phyloP scores from a whole-genome alignment of 768 basidiomycete species.

The Leccinum arenicola region DNA sequence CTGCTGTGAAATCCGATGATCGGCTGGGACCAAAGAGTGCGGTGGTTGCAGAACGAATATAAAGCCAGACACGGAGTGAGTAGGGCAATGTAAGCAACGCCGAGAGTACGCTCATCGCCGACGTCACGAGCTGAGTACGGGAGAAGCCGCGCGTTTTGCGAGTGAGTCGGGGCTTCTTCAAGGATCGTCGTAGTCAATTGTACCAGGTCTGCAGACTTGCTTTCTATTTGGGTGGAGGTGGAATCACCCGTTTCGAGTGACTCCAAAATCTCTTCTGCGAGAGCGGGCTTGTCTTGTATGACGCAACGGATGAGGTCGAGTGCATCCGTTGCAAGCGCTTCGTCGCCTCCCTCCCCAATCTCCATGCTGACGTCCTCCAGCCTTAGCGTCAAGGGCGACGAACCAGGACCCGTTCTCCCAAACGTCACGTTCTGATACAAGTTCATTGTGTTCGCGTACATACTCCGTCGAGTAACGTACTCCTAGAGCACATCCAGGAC shows the following conservation, averaged over 20 bases:
- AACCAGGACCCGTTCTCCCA: conserved; percentile 39
- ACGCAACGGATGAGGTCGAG: conserved; percentile 79
- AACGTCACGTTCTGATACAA: conserved; percentile 54
- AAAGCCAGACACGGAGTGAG: conserved; percentile 86
- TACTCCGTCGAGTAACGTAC: conserved; percentile 60
- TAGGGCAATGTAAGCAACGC: conserved; percentile 74
- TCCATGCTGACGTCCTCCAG: conserved; percentile 76
- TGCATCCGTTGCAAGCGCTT: conserved; percentile 63
- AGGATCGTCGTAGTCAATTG: conserved; percentile 79
- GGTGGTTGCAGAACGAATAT: conserved; percentile 72
- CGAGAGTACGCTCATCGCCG: conserved; percentile 78
- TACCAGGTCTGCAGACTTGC: conserved; percentile 66
- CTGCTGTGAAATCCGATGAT: conserved; percentile 52
- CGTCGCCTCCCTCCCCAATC: conserved; percentile 56
- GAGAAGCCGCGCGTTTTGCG: conserved; percentile 41
- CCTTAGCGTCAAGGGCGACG: conserved; percentile 42
- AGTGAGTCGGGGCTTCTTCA: conserved; percentile 67
- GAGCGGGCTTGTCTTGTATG: conserved; percentile 63
- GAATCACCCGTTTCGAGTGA: conserved; percentile 47
- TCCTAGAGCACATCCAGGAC: conserved; percentile 78
- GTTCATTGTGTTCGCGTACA: conserved; percentile 38
- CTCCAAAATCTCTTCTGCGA: conserved; percentile 65
- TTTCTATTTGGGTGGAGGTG: conserved; percentile 41
- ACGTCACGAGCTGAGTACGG: conserved; percentile 66
- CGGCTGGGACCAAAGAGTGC: conserved; percentile 71